These are phyloP conservation scores for Saccharum spontaneum DNA, from an alignment of 176 grass and related monocot genomes.

Conservation along the genomic window DNA sequence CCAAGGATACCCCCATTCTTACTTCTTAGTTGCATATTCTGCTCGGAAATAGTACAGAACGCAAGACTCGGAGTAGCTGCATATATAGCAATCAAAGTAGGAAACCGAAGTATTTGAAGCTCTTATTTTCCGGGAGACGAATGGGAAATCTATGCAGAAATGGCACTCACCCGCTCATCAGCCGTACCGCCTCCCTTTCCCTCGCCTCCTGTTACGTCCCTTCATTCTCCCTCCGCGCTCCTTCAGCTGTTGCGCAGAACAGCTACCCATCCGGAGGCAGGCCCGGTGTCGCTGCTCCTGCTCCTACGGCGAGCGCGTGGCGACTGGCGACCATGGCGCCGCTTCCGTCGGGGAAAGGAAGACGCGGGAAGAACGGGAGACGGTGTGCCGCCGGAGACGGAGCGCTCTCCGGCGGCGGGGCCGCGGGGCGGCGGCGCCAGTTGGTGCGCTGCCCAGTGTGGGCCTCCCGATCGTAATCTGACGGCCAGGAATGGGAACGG, in stretches of 20 bases:
- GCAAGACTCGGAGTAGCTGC: neutral
- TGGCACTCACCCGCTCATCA: neutral
- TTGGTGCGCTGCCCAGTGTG: neutral
- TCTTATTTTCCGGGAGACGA: neutral
- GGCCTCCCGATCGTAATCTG: neutral
- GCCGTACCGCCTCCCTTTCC: neutral
- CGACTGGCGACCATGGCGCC: neutral
- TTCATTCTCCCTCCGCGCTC: neutral
- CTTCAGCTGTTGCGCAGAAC: neutral
- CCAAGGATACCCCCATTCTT: no score
- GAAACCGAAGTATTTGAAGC: neutral
- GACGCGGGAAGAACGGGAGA: neutral
- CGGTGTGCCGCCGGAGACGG: neutral
- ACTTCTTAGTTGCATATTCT: no score
- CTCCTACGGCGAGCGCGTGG: neutral
- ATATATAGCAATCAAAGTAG: neutral
- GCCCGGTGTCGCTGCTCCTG: neutral
- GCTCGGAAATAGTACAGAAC: no score
- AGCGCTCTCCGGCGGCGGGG: no score
- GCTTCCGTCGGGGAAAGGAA: neutral
- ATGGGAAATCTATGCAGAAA: neutral
- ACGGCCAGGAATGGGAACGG: neutral
- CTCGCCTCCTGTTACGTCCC: neutral
- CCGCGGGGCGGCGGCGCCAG: no score
- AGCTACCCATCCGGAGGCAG: neutral